Evolutionary conservation across 75 land plant species (phyloP), one percentile per base, ranked within the genome.

Genomic region (Adiantum capillusveneris): DNA sequence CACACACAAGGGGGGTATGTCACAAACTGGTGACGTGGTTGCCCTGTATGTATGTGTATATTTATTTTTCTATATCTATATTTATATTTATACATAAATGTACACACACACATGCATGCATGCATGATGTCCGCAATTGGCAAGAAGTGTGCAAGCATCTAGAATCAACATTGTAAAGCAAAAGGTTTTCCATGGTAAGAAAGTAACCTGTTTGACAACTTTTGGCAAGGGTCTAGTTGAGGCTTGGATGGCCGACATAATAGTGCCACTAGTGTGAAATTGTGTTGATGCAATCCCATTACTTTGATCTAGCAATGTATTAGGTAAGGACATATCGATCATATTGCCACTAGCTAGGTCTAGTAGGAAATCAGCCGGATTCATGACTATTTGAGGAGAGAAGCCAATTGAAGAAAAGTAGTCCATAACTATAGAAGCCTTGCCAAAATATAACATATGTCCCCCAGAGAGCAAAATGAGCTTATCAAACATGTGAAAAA

Each of bases 401-500:
- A 59, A 73, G 2, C 77, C 80, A 12, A 78, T 54, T 24, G 80
- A 78, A 0, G 70, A 44, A 44, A 78, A 78, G 64, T 78, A 73
- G 11, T 60, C 61, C 20, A 73, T 22, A 49, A 77, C 67, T 1
- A 9, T 55, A 3, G 65, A 25, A 17, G 71, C 68, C n/a, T 28
- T 65, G n/a, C 80, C 80, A 27, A 62, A 56, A 58, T 73, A 78
- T 26, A 78, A 54, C 12, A 76, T 53, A 39, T 52, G 39, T n/a
- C 80, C 80, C 14, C 67, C 63, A 36, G 77, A 78, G 29, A 78
- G 72, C 21, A 78, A 61, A 6, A 78, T 31, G 49, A 78, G 53
- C 63, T 73, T 78, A 57, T 78, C 77, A 57, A 78, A 78, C 77
- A 78, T 78, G 60, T 73, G 65, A 69, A 67, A 78, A 37, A 78